Evolutionary conservation across 2,329 filamentous ascomycete genomes (phyloP), one percentile per base, ranked within the genome.

Genomic region (Botryotinia calthae): DNA sequence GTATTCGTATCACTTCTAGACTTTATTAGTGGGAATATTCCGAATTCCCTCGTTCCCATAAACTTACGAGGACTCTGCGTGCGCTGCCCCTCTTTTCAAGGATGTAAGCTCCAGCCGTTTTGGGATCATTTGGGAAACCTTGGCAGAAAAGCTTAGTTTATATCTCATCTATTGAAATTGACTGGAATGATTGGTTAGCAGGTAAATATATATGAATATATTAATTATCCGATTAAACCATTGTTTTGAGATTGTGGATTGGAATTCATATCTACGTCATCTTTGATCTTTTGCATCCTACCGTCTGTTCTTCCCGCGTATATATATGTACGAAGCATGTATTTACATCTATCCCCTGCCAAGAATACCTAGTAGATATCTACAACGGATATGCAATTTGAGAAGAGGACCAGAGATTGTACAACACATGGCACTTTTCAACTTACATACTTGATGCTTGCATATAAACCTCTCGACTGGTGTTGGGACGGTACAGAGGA

Each of bases 121-220:
- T 51, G 1, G n/a, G 63, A 62, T 20, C 28, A n/a, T 46, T 5
- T 56, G 51, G 4, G 9, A 34, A 68, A 69, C 12, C 54, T 62
- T 62, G 67, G 67, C 56, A 48, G 20, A 46, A 70, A 70, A 70
- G 67, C 67, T 70, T 70, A 37, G 62, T 20, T 46, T 12, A 12
- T 31, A 31, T 42, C 22, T 25, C 8, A n/a, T 51, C 9, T 12
- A 18, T 14, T 12, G 25, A 10, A 18, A 65, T 65, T 51, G 63
- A 16, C 5, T 37, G 0, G 3, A 10, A 18, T 10, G 22, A 51
- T 66, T 10, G 8, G 6, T 12, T 4, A 5, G 25, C 16, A 16
- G 4, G 12, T 25, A n/a, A n/a, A n/a, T n/a, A n/a, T n/a, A n/a
- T 54, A 2, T 7, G 9, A 5, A 16, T 16, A 16, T 16, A 8